Percentiles rank a stretch among this genome's conserved stretches.
phyloP scores from a whole-genome alignment of 164 flowering plant species.

The Dillenia suffruticosa region DNA sequence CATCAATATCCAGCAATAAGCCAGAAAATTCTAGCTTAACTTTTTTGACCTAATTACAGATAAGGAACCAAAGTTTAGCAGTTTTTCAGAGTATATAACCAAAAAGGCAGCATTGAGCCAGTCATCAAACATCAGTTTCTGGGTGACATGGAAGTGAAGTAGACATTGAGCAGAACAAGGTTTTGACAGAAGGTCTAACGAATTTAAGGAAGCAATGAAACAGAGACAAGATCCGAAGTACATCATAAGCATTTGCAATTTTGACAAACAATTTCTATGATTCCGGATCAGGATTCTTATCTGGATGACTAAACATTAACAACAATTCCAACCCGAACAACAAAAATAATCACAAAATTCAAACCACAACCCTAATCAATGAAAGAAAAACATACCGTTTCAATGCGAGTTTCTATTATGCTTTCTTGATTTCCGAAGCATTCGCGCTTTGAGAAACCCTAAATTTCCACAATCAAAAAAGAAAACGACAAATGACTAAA shows the following conservation, averaged over 20 bases:
- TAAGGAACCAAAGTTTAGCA: too few species aligned
- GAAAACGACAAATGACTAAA: neutral
- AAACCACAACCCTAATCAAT: neutral
- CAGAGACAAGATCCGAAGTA: slow-evolving; percentile 16
- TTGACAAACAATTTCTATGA: slow-evolving; percentile 75
- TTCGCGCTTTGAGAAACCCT: slow-evolving; percentile 84
- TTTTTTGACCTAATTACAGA: too few species aligned
- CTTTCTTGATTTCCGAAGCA: slow-evolving; percentile 91
- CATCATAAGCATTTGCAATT: slow-evolving; percentile 96
- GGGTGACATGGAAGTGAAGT: too few species aligned
- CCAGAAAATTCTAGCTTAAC: too few species aligned
- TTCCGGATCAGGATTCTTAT: slow-evolving; percentile 95
- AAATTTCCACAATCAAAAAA: slow-evolving; percentile 1
- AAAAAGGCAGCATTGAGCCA: too few species aligned
- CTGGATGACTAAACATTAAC: slow-evolving; percentile 63
- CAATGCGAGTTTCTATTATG: slow-evolving; percentile 91
- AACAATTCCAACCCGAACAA: slow-evolving; percentile 1
- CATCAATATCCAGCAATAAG: too few species aligned
- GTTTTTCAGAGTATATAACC: too few species aligned
- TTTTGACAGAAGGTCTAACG: neutral
- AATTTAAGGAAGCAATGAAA: neutral
- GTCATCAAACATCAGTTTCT: too few species aligned
- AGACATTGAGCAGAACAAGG: too few species aligned
- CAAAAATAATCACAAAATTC: neutral
- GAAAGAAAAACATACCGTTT: slow-evolving; percentile 49